Percentiles rank a stretch among this genome's conserved stretches.
Evolutionary conservation across 176 grass and related monocot species (phyloP).

Genomic region (Avena atlantica): DNA sequence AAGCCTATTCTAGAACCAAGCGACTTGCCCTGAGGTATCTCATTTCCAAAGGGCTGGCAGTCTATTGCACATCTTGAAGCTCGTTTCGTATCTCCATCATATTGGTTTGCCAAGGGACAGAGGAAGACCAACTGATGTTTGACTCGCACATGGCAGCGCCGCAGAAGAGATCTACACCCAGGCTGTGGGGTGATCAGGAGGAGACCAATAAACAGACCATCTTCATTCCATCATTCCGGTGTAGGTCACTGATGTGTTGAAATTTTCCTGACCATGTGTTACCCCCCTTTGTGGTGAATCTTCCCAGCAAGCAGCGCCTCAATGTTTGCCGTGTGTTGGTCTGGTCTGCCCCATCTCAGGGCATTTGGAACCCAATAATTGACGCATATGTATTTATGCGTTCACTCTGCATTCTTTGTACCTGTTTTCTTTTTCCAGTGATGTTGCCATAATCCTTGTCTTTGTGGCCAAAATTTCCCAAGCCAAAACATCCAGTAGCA

Average conservation of each 20-base stretch:
- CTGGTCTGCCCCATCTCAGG: background rate
- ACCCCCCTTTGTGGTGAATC: background rate
- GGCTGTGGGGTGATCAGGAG: conserved; percentile 11
- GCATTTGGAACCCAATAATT: background rate
- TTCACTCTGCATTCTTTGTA: background rate
- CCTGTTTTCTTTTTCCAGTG: no score
- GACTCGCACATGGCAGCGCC: background rate
- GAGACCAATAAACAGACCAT: background rate
- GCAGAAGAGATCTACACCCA: background rate
- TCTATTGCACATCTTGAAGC: conserved; percentile 15
- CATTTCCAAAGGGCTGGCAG: background rate
- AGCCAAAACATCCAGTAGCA: no score
- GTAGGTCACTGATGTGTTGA: background rate
- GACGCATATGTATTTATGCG: background rate
- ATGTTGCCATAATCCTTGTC: background rate
- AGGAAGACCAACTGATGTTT: background rate
- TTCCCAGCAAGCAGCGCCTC: background rate
- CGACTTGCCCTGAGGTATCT: background rate
- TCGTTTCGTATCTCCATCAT: background rate
- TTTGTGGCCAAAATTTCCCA: background rate
- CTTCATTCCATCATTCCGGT: background rate
- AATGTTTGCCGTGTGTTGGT: background rate
- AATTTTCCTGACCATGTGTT: background rate
- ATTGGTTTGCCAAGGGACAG: background rate
- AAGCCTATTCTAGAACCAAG: background rate